Evolutionary conservation across 352 stramenopile species (phyloP).

Genomic region (Phytophthora syringae): DNA sequence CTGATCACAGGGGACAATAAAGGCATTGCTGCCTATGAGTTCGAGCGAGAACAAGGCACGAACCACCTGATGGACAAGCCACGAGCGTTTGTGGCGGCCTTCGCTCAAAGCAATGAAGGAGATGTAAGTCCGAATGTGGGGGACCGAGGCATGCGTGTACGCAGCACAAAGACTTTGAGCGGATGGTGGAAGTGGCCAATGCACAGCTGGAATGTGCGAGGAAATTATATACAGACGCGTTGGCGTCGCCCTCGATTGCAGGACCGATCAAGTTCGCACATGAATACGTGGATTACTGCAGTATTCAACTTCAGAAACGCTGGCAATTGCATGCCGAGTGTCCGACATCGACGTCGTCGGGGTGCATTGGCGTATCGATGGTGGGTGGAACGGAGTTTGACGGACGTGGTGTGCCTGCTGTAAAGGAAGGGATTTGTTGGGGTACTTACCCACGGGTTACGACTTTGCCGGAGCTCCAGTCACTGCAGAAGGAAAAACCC

Average conservation of each 20-base stretch:
- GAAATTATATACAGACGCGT: slow-evolving; percentile 61
- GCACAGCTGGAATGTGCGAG: slow-evolving; percentile 72
- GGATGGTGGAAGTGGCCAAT: slow-evolving; percentile 81
- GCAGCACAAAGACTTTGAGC: slow-evolving; percentile 81
- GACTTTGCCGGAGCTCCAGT: slow-evolving; percentile 75
- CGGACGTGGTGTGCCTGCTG: slow-evolving; percentile 57
- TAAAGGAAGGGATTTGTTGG: slow-evolving; percentile 80
- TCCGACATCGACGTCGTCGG: slow-evolving; percentile 67
- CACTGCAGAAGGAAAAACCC: slow-evolving; percentile 79
- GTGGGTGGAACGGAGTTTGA: slow-evolving; percentile 83
- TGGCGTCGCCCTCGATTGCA: slow-evolving; percentile 39
- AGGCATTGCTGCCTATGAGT: slow-evolving; percentile 89
- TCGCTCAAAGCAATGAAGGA: slow-evolving; percentile 94
- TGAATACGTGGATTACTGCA: slow-evolving; percentile 83
- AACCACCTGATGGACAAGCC: slow-evolving; percentile 82
- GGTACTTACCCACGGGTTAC: slow-evolving; percentile 74
- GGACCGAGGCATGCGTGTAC: slow-evolving; percentile 67
- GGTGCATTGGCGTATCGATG: slow-evolving; percentile 87
- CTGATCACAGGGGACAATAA: slow-evolving; percentile 96
- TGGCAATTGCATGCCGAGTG: slow-evolving; percentile 81
- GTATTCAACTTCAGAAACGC: slow-evolving; percentile 60
- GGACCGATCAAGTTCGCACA: slow-evolving; percentile 59
- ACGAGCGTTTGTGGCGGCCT: slow-evolving; percentile 91
- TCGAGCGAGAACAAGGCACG: slow-evolving; percentile 87
- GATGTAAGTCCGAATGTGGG: slow-evolving; percentile 94